phyloP scores from a whole-genome alignment of 192 early-diverging fungal species.

The Coemansia sp. region DNA sequence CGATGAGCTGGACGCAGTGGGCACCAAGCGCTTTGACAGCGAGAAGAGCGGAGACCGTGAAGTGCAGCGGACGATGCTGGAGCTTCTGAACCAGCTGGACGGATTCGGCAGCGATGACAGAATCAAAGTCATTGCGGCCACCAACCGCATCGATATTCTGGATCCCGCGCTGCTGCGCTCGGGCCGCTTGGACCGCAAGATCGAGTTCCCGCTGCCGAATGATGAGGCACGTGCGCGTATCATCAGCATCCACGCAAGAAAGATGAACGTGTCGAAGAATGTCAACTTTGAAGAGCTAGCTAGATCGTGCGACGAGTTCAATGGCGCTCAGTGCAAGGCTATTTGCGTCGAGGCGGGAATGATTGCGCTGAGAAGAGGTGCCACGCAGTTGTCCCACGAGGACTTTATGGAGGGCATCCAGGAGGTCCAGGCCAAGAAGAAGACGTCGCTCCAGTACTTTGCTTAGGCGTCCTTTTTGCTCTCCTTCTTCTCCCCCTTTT shows the following conservation, averaged over 20 bases:
- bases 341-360: constrained; percentile 98
- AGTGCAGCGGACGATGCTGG: constrained; percentile 98
- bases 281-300: constrained; percentile 98
- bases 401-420: constrained; percentile 98
- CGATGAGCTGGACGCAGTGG: constrained; percentile 97
- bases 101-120: constrained; percentile 94
- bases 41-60: constrained; percentile 98
- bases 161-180: constrained; percentile 89
- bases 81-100: constrained; percentile 97
- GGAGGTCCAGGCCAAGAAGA: constrained; percentile 99
- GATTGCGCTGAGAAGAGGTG: constrained; percentile 92
- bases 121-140: constrained; percentile 99
- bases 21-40: constrained; percentile 98
- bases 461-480: constrained; percentile 52
- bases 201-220: constrained; percentile 90
- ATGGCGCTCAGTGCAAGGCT: constrained; percentile 99
- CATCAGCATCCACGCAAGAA: constrained; percentile 96
- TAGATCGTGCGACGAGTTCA: constrained; percentile 96
- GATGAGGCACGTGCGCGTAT: constrained; percentile 95
- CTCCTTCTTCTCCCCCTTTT: no score
- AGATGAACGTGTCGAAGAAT: constrained; percentile 94
- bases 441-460: constrained; percentile 92
- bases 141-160: constrained; percentile 93
- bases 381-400: constrained; percentile 87
- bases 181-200: constrained; percentile 89